Evolutionary conservation across 2,329 filamentous ascomycete genomes (phyloP).

Genomic region (Aspergillus novoparasiticus): DNA sequence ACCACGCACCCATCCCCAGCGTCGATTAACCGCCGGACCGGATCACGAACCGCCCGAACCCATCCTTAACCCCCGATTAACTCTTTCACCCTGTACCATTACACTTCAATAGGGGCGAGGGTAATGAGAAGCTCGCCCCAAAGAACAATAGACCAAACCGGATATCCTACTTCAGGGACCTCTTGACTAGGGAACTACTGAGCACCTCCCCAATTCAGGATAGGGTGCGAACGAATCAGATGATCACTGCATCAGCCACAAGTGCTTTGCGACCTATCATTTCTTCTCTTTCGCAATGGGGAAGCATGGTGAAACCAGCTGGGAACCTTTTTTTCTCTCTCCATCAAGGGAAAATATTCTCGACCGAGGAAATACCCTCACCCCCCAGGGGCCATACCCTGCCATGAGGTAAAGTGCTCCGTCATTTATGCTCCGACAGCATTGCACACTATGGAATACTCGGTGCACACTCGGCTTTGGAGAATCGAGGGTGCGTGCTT

Average conservation of each 20-base stretch:
- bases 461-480: too few species aligned
- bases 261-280: not conserved
- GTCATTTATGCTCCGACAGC: not conserved
- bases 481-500: not conserved
- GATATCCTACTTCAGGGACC: not conserved
- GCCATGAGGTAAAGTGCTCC: not conserved
- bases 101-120: not conserved
- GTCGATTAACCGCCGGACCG: not conserved
- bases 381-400: not conserved
- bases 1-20: not conserved
- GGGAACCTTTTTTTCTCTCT: not conserved
- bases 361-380: not conserved
- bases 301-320: not conserved
- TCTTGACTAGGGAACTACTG: not conserved
- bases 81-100: not conserved
- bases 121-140: not conserved
- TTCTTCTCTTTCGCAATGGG: not conserved
- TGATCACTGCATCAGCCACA: slow-evolving; percentile 1
- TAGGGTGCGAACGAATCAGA: not conserved
- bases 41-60: not conserved
- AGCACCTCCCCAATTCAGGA: not conserved
- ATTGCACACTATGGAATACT: not conserved
- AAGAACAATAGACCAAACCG: not conserved
- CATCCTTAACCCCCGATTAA: not conserved
- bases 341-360: not conserved